phyloP scores from a whole-genome alignment of 2,329 filamentous ascomycete species.

The Diaporthe citriasiana region DNA sequence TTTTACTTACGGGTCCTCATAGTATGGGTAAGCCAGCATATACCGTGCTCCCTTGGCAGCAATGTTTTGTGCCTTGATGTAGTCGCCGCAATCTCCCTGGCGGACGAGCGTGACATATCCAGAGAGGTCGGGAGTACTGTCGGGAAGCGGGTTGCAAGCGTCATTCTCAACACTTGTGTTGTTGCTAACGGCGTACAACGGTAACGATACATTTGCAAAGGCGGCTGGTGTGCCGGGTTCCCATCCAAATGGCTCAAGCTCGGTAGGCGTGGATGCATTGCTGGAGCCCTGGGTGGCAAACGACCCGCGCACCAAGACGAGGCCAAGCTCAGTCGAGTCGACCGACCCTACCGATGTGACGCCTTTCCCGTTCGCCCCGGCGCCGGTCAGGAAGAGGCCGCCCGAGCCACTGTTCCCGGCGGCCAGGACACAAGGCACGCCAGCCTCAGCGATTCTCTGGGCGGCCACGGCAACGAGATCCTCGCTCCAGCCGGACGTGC shows the following conservation, averaged over 20 bases:
- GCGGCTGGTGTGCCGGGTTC: conserved; percentile 11
- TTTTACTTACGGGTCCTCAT: conserved; percentile 14
- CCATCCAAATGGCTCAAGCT: conserved; percentile 23
- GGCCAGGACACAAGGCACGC: not conserved
- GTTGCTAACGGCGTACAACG: conserved; percentile 16
- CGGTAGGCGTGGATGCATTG: not conserved
- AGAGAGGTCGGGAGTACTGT: conserved; percentile 14
- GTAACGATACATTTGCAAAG: conserved; percentile 25
- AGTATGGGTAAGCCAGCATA: conserved; percentile 27
- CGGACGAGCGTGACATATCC: conserved; percentile 23
- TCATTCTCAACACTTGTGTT: not conserved
- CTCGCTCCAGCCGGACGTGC: conserved; percentile 15
- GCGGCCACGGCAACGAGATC: conserved; percentile 8
- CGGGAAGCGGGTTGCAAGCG: conserved; percentile 23
- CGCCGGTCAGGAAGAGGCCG: not conserved
- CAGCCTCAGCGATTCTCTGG: not conserved
- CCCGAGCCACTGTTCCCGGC: conserved; percentile 17
- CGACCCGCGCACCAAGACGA: not conserved
- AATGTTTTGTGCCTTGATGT: conserved; percentile 10
- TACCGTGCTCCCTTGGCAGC: conserved; percentile 16
- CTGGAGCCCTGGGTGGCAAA: not conserved
- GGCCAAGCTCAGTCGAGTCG: not conserved
- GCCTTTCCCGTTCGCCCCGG: conserved; percentile 4
- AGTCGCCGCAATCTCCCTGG: conserved; percentile 4
- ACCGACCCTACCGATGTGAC: conserved; percentile 17